phyloP scores from a whole-genome alignment of 352 stramenopile species.

The Aphanomyces euteiches region DNA sequence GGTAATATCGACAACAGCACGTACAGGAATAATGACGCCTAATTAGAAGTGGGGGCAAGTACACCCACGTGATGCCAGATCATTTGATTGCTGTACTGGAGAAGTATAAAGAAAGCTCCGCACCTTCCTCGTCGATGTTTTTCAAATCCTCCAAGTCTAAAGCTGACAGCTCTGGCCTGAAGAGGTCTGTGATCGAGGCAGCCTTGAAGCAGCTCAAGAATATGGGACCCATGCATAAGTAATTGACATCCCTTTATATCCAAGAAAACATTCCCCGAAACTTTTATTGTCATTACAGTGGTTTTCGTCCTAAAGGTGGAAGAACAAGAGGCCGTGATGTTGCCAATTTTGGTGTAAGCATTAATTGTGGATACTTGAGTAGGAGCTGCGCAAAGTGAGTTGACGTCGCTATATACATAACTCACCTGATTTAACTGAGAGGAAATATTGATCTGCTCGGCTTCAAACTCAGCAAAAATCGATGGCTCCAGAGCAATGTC shows the following conservation, averaged over 20 bases:
- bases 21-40: not conserved
- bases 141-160: slow-evolving; percentile 32
- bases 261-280: not conserved
- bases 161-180: slow-evolving; percentile 34
- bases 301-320: not conserved
- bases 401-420: no score
- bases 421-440: slow-evolving; percentile 6
- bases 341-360: slow-evolving; percentile 3
- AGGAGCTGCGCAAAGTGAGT: no score
- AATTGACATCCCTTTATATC: not conserved
- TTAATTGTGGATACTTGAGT: slow-evolving; percentile 5
- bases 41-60: slow-evolving; percentile 41
- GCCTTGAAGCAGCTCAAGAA: slow-evolving; percentile 50
- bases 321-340: not conserved
- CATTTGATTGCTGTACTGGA: slow-evolving; percentile 58
- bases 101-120: slow-evolving; percentile 59
- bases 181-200: slow-evolving; percentile 48
- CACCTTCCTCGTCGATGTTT: slow-evolving; percentile 42
- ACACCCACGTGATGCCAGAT: slow-evolving; percentile 60
- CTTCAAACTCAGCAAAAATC: slow-evolving; percentile 33
- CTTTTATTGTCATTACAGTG: not conserved
- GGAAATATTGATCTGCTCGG: not conserved
- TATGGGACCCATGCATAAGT: slow-evolving; percentile 26
- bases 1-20: not conserved
- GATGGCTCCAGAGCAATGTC: slow-evolving; percentile 33